Base-by-base conservation (phyloP, 2,329 filamentous ascomycete species). In the Plenodomus tracheiphilus region DNA sequence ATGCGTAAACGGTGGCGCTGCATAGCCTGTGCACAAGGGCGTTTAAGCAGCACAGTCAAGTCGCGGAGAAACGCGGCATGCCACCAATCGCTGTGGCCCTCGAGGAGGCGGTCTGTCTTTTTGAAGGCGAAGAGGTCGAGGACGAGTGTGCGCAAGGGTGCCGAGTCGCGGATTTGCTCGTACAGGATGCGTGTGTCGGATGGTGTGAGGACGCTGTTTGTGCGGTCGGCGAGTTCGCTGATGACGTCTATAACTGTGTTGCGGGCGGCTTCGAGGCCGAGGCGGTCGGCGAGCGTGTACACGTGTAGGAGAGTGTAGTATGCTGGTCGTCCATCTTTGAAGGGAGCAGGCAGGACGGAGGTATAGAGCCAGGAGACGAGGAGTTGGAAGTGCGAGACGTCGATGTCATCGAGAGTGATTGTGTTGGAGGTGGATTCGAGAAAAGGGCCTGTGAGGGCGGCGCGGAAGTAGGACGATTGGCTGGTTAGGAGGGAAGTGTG, bases 341-440 rank as follows among this genome's bases (percentile, higher is more conserved):
- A 78, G 47, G 76, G 73, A 21, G 73, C 50, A 1, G 50, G 65
- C 53, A 74, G 72, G 21, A 60, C 57, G 25, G 72, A 71, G 6
- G 75, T 77, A 68, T 81, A 81, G 5, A 80, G 70, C 78, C 78
- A 81, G 49, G 74, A 68, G n/a, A 78, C 66, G 58, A 79, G 77
- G 68, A 78, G 77, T 48, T 78, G 75, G 62, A 80, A 80, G 47
- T 71, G 71, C 22, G 75, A 70, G 17, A 75, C 69, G 49, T 68
- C 67, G 42, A 79, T 69, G 47, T 77, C 76, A 28, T 75, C 73
- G 13, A 81, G 70, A 6, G 60, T 65, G 49, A 80, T 71, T 9
- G 62, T 65, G 43, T 77, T 73, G 18, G 71, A 64, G 18, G 66
- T 55, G 19, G 74, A 72, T 68, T 81, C 78, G 38, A 73, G 65